Conservation (phyloP, 768 basidiomycete species). For the Lentinula guzmanii region DNA sequence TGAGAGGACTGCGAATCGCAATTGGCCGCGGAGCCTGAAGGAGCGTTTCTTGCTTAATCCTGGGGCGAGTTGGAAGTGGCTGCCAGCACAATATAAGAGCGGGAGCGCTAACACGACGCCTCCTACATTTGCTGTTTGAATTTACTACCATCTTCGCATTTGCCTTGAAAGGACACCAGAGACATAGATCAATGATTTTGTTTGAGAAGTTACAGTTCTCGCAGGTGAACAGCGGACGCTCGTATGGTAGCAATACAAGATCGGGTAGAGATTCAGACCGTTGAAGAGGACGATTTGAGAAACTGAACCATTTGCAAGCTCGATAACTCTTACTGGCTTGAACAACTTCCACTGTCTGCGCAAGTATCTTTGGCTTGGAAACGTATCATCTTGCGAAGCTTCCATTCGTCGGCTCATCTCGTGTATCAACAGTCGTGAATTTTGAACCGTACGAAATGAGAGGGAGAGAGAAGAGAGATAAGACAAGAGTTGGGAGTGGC, state of each 20-base stretch:
- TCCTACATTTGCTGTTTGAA: background rate
- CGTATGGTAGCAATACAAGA: background rate
- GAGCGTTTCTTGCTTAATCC: background rate
- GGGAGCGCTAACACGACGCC: slow-evolving; percentile 1
- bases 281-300: background rate
- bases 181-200: background rate
- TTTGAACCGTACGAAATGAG: too few species aligned
- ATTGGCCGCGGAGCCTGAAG: background rate
- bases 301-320: background rate
- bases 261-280: slow-evolving; percentile 3
- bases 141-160: background rate
- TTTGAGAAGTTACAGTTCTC: background rate
- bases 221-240: background rate
- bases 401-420: background rate
- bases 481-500: too few species aligned
- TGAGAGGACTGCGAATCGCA: too few species aligned
- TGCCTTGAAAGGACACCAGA: background rate
- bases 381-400: background rate
- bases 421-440: background rate
- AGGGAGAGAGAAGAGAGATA: too few species aligned
- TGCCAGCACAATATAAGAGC: background rate
- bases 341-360: slow-evolving; percentile 1
- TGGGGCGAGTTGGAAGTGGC: too few species aligned
- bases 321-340: background rate
- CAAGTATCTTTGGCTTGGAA: background rate